Evolutionary conservation across 1,139 yeast genomes (phyloP).

Genomic region (Nakaseomyces delphensis): DNA sequence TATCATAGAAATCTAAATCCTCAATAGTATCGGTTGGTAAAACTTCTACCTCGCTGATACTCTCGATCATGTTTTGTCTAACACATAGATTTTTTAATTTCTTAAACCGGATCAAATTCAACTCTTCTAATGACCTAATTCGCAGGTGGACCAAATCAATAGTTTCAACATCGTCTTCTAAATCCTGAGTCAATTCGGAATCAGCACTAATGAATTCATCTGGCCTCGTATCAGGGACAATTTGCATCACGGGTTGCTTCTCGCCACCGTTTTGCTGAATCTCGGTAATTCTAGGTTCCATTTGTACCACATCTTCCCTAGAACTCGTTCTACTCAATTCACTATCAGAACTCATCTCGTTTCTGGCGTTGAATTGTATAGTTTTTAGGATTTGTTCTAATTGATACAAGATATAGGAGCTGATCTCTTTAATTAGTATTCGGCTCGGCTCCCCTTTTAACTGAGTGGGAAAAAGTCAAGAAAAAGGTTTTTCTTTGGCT

Average conservation of each 20-base stretch:
- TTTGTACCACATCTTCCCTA: neutral
- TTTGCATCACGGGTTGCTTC: constrained; percentile 22
- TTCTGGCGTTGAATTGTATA: neutral
- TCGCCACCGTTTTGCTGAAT: constrained; percentile 35
- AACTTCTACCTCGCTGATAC: constrained; percentile 60
- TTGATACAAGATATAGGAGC: too few species aligned
- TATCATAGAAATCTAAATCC: constrained; percentile 86
- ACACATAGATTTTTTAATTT: constrained; percentile 57
- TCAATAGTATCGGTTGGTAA: constrained; percentile 50
- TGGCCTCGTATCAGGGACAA: constrained; percentile 45
- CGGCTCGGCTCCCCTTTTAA: too few species aligned
- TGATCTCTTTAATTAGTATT: too few species aligned
- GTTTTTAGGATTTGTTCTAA: neutral
- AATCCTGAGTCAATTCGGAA: constrained; percentile 53
- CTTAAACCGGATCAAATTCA: constrained; percentile 52
- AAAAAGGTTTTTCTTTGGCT: too few species aligned
- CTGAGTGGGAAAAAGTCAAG: too few species aligned
- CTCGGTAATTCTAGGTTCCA: constrained; percentile 13
- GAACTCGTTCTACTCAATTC: constrained; percentile 3
- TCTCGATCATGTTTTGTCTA: constrained; percentile 75
- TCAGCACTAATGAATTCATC: constrained; percentile 40
- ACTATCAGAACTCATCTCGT: constrained; percentile 2
- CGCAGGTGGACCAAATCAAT: constrained; percentile 76
- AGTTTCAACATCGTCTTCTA: constrained; percentile 53
- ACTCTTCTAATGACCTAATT: constrained; percentile 56